Conservation (phyloP, 495 filamentous ascomycete species). For the Letharia lupina region DNA sequence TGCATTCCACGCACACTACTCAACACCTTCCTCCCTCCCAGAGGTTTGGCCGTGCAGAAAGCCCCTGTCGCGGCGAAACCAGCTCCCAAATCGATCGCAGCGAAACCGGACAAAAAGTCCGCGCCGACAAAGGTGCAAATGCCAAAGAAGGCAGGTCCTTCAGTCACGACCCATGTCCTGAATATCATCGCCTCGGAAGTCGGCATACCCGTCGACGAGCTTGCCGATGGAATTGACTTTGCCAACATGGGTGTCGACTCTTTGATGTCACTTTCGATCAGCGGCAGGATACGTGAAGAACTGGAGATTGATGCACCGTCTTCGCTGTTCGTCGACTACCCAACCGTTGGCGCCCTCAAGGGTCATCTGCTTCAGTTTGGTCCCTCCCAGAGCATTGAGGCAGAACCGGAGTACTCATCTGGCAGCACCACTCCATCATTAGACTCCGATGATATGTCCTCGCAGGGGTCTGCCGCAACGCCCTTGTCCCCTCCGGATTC, state of each 20-base stretch:
- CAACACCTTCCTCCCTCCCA: conserved; percentile 56
- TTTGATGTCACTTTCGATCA: conserved; percentile 42
- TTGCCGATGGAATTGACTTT: conserved; percentile 45
- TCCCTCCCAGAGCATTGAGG: conserved; percentile 27
- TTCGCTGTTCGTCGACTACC: conserved; percentile 50
- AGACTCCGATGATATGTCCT: conserved; percentile 30
- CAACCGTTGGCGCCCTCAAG: conserved; percentile 55
- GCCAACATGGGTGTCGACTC: conserved; percentile 48
- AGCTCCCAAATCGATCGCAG: conserved; percentile 23
- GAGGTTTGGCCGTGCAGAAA: conserved; percentile 34
- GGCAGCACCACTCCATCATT: conserved; percentile 30
- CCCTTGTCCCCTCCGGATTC: conserved; percentile 19
- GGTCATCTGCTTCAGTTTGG: conserved; percentile 44
- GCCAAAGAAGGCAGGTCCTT: conserved; percentile 19
- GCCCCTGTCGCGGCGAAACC: conserved; percentile 28
- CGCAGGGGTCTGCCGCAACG: conserved; percentile 11
- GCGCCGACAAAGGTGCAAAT: background rate
- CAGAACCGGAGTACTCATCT: conserved; percentile 30
- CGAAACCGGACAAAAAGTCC: conserved; percentile 28
- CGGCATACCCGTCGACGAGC: conserved; percentile 53
- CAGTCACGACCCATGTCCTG: conserved; percentile 39
- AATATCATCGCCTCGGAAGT: conserved; percentile 59
- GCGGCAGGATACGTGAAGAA: conserved; percentile 42
- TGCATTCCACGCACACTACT: conserved; percentile 57
- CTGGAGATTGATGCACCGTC: conserved; percentile 43